Evolutionary conservation across 441 rosid genomes (phyloP).

Genomic region (Eruca vesicaria): DNA sequence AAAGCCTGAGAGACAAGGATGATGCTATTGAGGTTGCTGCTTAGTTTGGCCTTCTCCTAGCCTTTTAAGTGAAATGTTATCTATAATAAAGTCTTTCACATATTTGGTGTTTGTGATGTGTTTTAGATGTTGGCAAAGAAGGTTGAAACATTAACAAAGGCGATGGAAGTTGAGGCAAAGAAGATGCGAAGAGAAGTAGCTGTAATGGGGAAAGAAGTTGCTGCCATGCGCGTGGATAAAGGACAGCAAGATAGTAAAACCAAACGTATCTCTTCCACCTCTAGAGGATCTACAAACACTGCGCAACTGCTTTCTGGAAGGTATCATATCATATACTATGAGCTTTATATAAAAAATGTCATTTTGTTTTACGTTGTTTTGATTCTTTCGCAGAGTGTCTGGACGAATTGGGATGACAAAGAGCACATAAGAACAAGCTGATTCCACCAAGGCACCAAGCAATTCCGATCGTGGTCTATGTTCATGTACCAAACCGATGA

Average conservation of each 20-base stretch:
- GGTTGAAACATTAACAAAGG: slow-evolving; percentile 93
- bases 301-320: slow-evolving; percentile 86
- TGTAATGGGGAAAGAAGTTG: slow-evolving; percentile 92
- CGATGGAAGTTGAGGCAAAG: slow-evolving; percentile 99
- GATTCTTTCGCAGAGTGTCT: slow-evolving; percentile 35
- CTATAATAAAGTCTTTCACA: neutral
- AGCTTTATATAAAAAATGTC: slow-evolving; percentile 2
- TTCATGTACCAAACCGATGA: slow-evolving; percentile 12
- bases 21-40: slow-evolving; percentile 85
- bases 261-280: slow-evolving; percentile 52
- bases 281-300: slow-evolving; percentile 64
- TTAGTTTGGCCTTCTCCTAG: slow-evolving; percentile 2
- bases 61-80: neutral
- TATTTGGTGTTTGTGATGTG: slow-evolving; percentile 11
- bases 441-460: too few relatives aligned
- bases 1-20: slow-evolving; percentile 93
- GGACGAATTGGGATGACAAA: slow-evolving; percentile 77
- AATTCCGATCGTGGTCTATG: slow-evolving; percentile 2
- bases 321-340: slow-evolving; percentile 34
- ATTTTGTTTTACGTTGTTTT: neutral
- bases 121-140: slow-evolving; percentile 88
- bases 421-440: slow-evolving; percentile 67
- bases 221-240: slow-evolving; percentile 94
- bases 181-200: slow-evolving; percentile 99
- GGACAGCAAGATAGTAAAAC: slow-evolving; percentile 69